A percentile compares a stretch with the other conserved stretches of the same genome.
Conservation (phyloP, 495 filamentous ascomycete genomes). For the Thermochaetoides thermophila region DNA sequence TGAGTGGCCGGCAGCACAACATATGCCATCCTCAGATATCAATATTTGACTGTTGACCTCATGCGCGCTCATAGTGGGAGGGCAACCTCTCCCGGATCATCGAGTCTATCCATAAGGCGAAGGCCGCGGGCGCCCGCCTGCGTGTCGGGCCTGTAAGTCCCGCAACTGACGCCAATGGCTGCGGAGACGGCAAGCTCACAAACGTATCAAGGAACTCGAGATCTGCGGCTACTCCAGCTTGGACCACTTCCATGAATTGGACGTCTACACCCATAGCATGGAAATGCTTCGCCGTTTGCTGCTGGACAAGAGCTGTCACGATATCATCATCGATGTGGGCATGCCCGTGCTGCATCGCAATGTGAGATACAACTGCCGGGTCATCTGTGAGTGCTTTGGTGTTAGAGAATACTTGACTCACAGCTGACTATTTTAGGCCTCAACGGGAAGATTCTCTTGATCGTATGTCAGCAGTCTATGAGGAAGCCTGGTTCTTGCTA, state of each 20-base stretch:
- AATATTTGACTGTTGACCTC: neutral
- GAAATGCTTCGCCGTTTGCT: constrained; percentile 57
- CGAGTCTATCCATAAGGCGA: constrained; percentile 57
- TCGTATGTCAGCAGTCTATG: constrained; percentile 28
- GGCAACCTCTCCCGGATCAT: constrained; percentile 67
- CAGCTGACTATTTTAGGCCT: constrained; percentile 18
- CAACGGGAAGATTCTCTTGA: constrained; percentile 53
- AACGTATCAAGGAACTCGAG: constrained; percentile 18
- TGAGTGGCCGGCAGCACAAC: constrained; percentile 8
- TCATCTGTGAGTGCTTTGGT: constrained; percentile 30
- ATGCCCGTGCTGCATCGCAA: constrained; percentile 55
- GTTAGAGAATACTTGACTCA: too few relatives aligned
- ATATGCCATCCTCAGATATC: neutral
- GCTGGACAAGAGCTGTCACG: constrained; percentile 46
- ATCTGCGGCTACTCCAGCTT: constrained; percentile 49
- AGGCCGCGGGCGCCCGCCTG: constrained; percentile 52
- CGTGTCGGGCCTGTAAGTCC: constrained; percentile 48
- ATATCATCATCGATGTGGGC: constrained; percentile 69
- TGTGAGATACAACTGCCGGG: constrained; percentile 57
- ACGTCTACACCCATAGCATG: constrained; percentile 53
- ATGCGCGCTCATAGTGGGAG: constrained; percentile 44
- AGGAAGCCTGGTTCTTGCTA: neutral
- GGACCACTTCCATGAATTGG: constrained; percentile 54
- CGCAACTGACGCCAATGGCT: neutral
- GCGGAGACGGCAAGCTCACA: neutral